Percentiles rank a stretch among this genome's conserved stretches.
phyloP scores from a whole-genome alignment of 805 yeast genomes.

The Ogataea degrootiae region DNA sequence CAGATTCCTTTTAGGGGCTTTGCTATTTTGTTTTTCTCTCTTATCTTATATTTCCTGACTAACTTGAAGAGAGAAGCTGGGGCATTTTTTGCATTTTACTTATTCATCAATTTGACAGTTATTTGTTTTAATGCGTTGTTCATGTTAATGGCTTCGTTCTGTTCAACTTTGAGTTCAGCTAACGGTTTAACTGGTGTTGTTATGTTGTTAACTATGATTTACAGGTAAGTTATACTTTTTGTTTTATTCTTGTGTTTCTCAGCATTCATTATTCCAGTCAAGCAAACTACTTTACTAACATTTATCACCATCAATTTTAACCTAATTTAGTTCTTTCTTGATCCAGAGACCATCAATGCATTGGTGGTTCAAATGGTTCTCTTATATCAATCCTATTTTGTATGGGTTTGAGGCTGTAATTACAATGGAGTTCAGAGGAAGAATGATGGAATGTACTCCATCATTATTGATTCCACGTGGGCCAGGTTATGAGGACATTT shows the following conservation, averaged over 20 bases:
- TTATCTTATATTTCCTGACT: constrained; percentile 50
- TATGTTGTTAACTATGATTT: constrained; percentile 45
- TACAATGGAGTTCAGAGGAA: constrained; percentile 58
- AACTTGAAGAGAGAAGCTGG: constrained; percentile 49
- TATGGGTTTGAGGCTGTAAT: constrained; percentile 61
- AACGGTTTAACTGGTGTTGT: constrained; percentile 52
- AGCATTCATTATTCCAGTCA: too few species aligned
- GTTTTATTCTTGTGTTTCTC: too few species aligned
- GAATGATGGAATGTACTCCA: constrained; percentile 45
- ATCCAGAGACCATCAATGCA: background rate
- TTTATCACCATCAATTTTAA: too few species aligned
- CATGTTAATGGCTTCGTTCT: constrained; percentile 44
- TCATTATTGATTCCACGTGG: constrained; percentile 32
- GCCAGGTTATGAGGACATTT: constrained; percentile 9
- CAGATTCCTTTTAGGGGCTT: constrained; percentile 53
- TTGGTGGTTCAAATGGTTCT: constrained; percentile 65
- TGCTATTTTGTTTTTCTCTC: constrained; percentile 43
- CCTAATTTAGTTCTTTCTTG: too few species aligned
- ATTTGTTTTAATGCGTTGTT: constrained; percentile 45
- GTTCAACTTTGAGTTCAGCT: constrained; percentile 43
- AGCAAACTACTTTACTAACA: too few species aligned
- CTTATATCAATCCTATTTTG: constrained; percentile 51
- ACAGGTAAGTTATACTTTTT: constrained; percentile 37
- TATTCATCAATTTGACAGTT: constrained; percentile 40
- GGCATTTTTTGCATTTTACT: constrained; percentile 43